A percentile compares a stretch with the other conserved stretches of the same genome.
These are phyloP conservation scores for Polytolypa hystricis DNA, from an alignment of 2,329 filamentous ascomycete genomes.

Conservation along the genomic window DNA sequence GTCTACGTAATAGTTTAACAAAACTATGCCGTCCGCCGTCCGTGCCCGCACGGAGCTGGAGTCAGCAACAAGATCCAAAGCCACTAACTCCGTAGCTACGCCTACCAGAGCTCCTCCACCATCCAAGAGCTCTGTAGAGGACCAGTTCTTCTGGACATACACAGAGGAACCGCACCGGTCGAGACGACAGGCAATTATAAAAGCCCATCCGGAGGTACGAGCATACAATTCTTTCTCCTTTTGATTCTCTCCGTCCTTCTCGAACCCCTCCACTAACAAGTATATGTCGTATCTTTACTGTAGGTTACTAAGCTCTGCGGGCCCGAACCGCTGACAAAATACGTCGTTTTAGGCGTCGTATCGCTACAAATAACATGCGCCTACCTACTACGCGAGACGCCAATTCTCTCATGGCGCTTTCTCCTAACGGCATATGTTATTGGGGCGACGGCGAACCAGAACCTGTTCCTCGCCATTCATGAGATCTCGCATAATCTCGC, in stretches of 20 bases:
- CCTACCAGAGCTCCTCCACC: slow-evolving; percentile 17
- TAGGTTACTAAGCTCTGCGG: slow-evolving; percentile 95
- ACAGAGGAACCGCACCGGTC: slow-evolving; percentile 95
- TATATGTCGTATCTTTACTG: no score
- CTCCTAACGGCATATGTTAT: slow-evolving; percentile 81
- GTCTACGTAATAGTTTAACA: no score
- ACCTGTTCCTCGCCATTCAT: slow-evolving; percentile 95
- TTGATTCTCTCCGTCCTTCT: background rate
- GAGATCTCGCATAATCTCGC: slow-evolving; percentile 98
- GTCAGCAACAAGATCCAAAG: no score
- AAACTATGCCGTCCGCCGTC: no score
- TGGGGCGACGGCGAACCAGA: slow-evolving; percentile 94
- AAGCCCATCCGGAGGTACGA: slow-evolving; percentile 84
- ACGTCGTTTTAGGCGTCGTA: slow-evolving; percentile 75
- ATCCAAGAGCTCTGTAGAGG: slow-evolving; percentile 22
- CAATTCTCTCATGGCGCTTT: slow-evolving; percentile 75
- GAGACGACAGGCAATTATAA: slow-evolving; percentile 85
- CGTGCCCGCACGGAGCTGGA: no score
- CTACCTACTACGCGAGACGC: slow-evolving; percentile 61
- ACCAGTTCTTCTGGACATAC: slow-evolving; percentile 95
- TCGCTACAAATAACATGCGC: slow-evolving; percentile 68
- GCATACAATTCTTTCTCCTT: slow-evolving; percentile 5
- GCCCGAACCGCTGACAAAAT: slow-evolving; percentile 91
- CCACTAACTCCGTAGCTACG: no score
- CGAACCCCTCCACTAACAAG: background rate